phyloP scores from a whole-genome alignment of 169 alveolate species.

The Babesia microti region DNA sequence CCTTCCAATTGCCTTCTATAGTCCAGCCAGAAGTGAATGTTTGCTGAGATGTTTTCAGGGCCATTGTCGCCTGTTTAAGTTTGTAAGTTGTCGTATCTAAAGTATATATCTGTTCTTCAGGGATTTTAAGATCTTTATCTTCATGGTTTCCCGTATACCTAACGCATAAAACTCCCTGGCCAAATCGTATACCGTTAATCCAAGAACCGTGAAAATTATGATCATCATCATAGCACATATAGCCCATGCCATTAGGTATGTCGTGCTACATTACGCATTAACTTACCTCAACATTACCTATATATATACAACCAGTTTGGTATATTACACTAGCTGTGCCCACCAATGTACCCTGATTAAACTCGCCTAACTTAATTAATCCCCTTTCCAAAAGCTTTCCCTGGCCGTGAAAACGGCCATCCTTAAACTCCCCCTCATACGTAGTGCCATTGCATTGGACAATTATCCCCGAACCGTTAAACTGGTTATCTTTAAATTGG shows the following conservation, averaged over 20 bases:
- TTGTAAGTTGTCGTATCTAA: too few species aligned
- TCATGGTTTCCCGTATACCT: conserved; percentile 6
- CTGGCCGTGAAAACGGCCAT: conserved; percentile 33
- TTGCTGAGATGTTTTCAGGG: too few species aligned
- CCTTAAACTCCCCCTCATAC: conserved; percentile 35
- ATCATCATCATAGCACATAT: conserved; percentile 10
- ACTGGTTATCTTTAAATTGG: conserved; percentile 20
- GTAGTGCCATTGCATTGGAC: conserved; percentile 9
- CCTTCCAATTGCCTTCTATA: conserved; percentile 37
- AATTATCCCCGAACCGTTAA: conserved; percentile 24
- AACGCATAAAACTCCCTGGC: conserved; percentile 24
- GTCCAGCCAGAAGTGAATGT: too few species aligned
- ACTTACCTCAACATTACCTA: conserved; percentile 36
- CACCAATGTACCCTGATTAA: conserved; percentile 14
- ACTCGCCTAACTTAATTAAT: conserved; percentile 24
- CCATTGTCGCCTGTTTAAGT: too few species aligned
- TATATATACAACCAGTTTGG: conserved; percentile 27
- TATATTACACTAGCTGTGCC: conserved; percentile 34
- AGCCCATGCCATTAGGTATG: conserved; percentile 23
- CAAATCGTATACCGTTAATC: conserved; percentile 25
- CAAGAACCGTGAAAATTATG: conserved; percentile 30
- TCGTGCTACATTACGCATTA: too few species aligned
- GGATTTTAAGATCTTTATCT: conserved; percentile 1
- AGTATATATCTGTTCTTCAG: too few species aligned
- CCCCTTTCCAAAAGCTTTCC: conserved; percentile 41